Conservation (phyloP, 148 eudicot species). For the Rhododendron griersonianum region DNA sequence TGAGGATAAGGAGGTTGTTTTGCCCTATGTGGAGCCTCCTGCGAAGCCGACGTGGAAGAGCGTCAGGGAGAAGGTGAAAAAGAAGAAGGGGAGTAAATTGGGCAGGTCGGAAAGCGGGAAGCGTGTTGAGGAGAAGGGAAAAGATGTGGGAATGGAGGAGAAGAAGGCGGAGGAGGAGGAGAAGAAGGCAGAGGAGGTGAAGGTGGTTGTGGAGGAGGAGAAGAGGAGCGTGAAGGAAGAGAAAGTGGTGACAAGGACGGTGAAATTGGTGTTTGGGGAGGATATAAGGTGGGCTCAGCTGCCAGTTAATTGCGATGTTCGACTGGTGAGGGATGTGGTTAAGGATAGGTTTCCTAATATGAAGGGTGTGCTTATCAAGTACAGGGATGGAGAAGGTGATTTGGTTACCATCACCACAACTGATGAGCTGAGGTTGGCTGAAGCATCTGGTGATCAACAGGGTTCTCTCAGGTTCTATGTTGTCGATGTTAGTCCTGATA, state of each 20-base stretch:
- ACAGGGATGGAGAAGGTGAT: constrained; percentile 86
- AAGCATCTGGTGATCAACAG: constrained; percentile 45
- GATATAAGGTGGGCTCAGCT: constrained; percentile 85
- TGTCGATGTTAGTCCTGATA: constrained; percentile 75
- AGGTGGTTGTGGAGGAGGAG: constrained; percentile 83
- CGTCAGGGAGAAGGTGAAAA: constrained; percentile 39
- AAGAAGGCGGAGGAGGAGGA: constrained; percentile 27
- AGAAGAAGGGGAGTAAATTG: constrained; percentile 23
- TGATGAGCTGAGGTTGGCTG: constrained; percentile 83
- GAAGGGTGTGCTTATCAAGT: constrained; percentile 81
- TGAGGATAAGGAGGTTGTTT: constrained; percentile 56
- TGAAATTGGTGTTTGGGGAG: constrained; percentile 78
- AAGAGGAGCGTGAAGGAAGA: constrained; percentile 55
- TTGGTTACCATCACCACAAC: constrained; percentile 83
- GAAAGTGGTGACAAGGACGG: constrained; percentile 50
- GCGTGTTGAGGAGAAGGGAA: neutral
- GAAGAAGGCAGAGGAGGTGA: constrained; percentile 6
- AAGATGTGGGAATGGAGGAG: too few relatives aligned
- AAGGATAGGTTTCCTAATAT: constrained; percentile 74
- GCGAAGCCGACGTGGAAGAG: constrained; percentile 24
- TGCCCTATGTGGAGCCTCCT: constrained; percentile 32
- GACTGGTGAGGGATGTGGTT: constrained; percentile 67
- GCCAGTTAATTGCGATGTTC: constrained; percentile 52
- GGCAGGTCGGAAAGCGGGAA: constrained; percentile 16
- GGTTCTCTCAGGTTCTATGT: constrained; percentile 72